These are phyloP conservation scores for Polytrichum formosum DNA, from an alignment of 225 moss, liverwort and hornwort genomes.

Conservation along the genomic window DNA sequence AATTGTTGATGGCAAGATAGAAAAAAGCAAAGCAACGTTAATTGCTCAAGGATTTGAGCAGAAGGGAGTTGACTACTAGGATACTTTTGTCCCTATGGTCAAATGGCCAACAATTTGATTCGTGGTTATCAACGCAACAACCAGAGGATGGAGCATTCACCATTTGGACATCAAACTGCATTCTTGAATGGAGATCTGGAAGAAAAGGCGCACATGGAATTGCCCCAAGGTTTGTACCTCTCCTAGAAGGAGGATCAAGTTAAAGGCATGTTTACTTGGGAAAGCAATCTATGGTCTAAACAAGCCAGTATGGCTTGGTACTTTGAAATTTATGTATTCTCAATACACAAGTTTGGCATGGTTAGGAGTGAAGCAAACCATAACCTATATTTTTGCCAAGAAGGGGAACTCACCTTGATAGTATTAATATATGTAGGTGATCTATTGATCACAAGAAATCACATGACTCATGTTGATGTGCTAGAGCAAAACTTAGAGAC, in stretches of 20 bases:
- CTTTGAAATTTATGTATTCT: background rate
- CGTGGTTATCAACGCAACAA: background rate
- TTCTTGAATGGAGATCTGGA: slow-evolving; percentile 2
- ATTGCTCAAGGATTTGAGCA: slow-evolving; percentile 1
- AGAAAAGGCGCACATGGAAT: slow-evolving; percentile 4
- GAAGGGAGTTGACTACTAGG: background rate
- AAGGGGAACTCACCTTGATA: background rate
- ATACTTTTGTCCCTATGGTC: background rate
- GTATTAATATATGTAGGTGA: background rate
- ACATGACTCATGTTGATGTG: no score
- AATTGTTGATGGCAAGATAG: background rate
- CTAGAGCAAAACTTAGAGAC: background rate
- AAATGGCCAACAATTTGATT: background rate
- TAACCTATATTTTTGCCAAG: background rate
- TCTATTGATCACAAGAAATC: background rate
- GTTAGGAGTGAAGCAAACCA: background rate
- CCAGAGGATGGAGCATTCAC: background rate
- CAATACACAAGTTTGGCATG: background rate
- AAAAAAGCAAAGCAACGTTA: background rate
- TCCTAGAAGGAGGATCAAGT: background rate
- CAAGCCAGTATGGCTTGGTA: slow-evolving; percentile 3
- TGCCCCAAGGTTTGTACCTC: background rate
- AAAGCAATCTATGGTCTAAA: slow-evolving; percentile 8
- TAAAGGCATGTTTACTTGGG: background rate
- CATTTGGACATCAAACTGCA: background rate